phyloP scores from a whole-genome alignment of 1,284 basidiomycete genomes.

The Wallemia hederae region DNA sequence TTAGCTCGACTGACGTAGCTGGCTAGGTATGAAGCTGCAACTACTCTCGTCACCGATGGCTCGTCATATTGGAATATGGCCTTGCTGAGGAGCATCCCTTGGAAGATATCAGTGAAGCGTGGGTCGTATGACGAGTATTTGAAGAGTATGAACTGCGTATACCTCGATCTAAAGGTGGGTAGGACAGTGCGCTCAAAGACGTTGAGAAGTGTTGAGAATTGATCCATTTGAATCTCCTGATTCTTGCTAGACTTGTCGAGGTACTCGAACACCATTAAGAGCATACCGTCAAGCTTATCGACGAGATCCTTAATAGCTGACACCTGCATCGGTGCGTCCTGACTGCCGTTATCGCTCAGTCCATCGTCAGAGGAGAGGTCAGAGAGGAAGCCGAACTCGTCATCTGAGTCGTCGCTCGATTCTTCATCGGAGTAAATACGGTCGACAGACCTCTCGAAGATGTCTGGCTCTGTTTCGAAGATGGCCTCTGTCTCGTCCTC shows the following conservation, averaged over 20 bases:
- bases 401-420: constrained; percentile 9
- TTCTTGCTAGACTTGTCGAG: constrained; percentile 1
- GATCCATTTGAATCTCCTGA: constrained; percentile 9
- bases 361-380: constrained; percentile 40
- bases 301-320: constrained; percentile 49
- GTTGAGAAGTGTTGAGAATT: constrained; percentile 63
- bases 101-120: constrained; percentile 72
- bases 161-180: constrained; percentile 81
- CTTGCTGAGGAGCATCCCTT: constrained; percentile 66
- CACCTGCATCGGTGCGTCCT: constrained; percentile 21
- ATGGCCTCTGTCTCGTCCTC: constrained; percentile 14
- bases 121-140: constrained; percentile 73
- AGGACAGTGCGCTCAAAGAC: constrained; percentile 83
- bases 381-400: constrained; percentile 18
- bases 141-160: constrained; percentile 90
- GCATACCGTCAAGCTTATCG: constrained; percentile 63
- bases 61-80: constrained; percentile 36
- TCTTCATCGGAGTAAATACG: constrained; percentile 27
- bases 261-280: constrained; percentile 39
- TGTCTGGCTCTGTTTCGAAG: constrained; percentile 7
- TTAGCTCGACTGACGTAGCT: constrained; percentile 70
- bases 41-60: constrained; percentile 48
- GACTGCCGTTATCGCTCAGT: constrained; percentile 27
- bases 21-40: constrained; percentile 72
- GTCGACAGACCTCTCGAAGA: constrained; percentile 11